Percentiles rank a stretch among this genome's conserved stretches.
phyloP scores from a whole-genome alignment of 257 asterid genomes.

The Agastache rugosa region DNA sequence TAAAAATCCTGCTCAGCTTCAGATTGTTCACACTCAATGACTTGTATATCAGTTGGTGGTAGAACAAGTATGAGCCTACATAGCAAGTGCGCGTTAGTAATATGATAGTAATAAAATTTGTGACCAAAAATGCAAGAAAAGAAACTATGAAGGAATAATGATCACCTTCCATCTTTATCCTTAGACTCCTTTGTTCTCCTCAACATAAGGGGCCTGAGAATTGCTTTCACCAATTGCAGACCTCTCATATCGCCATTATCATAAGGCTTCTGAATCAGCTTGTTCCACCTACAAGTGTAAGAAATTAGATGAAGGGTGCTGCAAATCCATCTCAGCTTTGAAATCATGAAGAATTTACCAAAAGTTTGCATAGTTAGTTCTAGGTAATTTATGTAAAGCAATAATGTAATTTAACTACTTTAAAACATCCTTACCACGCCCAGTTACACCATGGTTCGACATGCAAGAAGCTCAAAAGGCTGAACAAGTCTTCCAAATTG shows the following conservation, averaged over 20 bases:
- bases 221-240: slow-evolving; percentile 73
- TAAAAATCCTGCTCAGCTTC: slow-evolving; percentile 78
- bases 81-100: slow-evolving; percentile 3
- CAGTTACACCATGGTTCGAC: slow-evolving; percentile 98
- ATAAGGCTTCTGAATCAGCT: slow-evolving; percentile 78
- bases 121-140: background rate
- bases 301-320: background rate
- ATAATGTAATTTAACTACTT: background rate
- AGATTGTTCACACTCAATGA: slow-evolving; percentile 70
- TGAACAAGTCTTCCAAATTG: slow-evolving; percentile 78
- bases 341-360: background rate
- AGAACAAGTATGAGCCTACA: slow-evolving; percentile 82
- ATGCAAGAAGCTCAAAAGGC: slow-evolving; percentile 86
- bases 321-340: slow-evolving; percentile 10
- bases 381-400: background rate
- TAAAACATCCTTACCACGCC: slow-evolving; percentile 66
- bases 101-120: slow-evolving; percentile 4
- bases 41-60: slow-evolving; percentile 81
- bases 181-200: slow-evolving; percentile 87
- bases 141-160: background rate
- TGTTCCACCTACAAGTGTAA: slow-evolving; percentile 71
- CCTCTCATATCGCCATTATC: slow-evolving; percentile 81
- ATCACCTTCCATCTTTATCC: slow-evolving; percentile 82
- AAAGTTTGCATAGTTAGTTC: background rate
- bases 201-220: slow-evolving; percentile 79